Percentiles rank a stretch among this genome's conserved stretches.
These are phyloP conservation scores for Magnolia sinica DNA, from an alignment of 164 flowering plant species.

Conservation along the genomic window DNA sequence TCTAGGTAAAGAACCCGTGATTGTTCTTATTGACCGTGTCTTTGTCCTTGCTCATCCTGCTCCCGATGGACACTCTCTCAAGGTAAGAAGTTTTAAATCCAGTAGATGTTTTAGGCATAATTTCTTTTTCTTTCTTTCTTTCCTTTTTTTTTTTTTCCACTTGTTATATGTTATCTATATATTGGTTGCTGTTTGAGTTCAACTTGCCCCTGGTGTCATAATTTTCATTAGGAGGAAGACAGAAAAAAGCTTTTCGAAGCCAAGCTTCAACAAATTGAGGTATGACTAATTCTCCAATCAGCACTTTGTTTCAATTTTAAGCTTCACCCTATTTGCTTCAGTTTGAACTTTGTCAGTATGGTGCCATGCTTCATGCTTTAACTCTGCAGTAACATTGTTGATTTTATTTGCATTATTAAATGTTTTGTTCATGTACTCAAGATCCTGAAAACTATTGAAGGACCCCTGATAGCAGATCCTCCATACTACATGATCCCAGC, in stretches of 20 bases:
- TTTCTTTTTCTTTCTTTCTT: too few species aligned
- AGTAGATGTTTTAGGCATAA: not conserved
- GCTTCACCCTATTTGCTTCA: not conserved
- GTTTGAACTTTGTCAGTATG: not conserved
- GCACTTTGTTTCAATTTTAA: not conserved
- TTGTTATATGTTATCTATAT: not conserved
- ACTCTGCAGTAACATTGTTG: too few species aligned
- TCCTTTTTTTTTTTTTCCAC: not conserved
- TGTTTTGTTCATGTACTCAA: too few species aligned
- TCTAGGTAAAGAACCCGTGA: conserved; percentile 97
- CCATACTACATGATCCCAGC: too few species aligned
- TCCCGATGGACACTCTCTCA: conserved; percentile 63
- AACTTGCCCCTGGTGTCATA: conserved; percentile 2
- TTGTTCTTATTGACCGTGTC: conserved; percentile 92
- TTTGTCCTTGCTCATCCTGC: conserved; percentile 89
- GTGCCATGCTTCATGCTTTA: not conserved
- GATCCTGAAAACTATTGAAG: too few species aligned
- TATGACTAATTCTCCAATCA: conserved; percentile 18
- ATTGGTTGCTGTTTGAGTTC: conserved; percentile 1
- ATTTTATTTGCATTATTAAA: too few species aligned
- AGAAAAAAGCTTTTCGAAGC: conserved; percentile 80
- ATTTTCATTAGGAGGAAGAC: conserved; percentile 62
- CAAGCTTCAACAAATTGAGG: conserved; percentile 97
- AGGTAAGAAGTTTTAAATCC: conserved; percentile 33
- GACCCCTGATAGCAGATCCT: too few species aligned